Evolutionary conservation across 495 filamentous ascomycete species (phyloP), one percentile per base, ranked within the genome.

Genomic region (Penicillium silybi): DNA sequence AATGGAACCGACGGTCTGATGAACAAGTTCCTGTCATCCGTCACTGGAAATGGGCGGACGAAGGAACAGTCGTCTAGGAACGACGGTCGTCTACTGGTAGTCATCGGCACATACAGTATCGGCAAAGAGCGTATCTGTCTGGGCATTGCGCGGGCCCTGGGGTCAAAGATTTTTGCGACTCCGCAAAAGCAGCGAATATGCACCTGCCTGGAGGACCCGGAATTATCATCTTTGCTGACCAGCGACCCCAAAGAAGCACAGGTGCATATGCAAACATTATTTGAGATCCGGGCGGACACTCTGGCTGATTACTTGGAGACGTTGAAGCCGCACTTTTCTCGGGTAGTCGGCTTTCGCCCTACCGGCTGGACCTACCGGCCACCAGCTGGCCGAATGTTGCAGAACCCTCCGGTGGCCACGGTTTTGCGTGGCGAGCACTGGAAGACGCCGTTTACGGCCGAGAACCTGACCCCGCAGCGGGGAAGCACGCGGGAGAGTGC

Each of bases 51-150:
- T 7, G 50, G 53, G 19, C 41, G 35, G 15, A 2, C 52, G 9
- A 46, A 52, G 22, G 41, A 59, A 1, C 46, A 35, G 45, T 7
- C 45, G 2, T 32, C 65, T 1, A n/a, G 50, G 10, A 41, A 49
- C 1, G 64, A 71, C n/a, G 84, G 83, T 39, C 84, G 89, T 18
- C 79, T 99, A 7, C 80, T 99, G 2, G 87, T 99, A 17, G 82
- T 99, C 8, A 90, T 96, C 54, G 93, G 93, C 48, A 99, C 93
- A 2, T 99, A 99, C 73, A 89, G 84, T 52, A 99, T 99, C 58
- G 93, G 93, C 67, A 99, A 99, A 73, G 93, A 99, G 67, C 85
- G 90, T 48, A 89, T 99, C 60, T 97, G 93, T 67, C 70, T 95
- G 17, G 92, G 89, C 48, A 93, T 97, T 52, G 93, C 93, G 7